These are phyloP conservation scores for Populus euphratica DNA, from an alignment of 345 rosid genomes.

Conservation along the genomic window DNA sequence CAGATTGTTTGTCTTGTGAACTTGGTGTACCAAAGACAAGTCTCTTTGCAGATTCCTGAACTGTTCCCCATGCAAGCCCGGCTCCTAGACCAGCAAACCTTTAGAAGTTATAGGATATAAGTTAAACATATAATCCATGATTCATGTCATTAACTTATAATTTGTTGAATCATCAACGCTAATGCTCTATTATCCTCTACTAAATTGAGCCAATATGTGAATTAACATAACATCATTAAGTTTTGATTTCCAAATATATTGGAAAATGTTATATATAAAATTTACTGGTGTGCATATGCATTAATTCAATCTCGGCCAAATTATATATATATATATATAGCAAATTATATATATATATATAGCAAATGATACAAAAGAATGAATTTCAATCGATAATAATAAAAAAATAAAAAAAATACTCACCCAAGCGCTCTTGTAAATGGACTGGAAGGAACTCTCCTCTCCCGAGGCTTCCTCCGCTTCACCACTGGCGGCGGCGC, in stretches of 20 bases:
- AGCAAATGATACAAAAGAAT: no score
- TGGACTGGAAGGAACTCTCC: constrained; percentile 90
- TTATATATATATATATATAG: no score
- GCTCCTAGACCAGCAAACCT: constrained; percentile 99
- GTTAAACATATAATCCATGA: constrained; percentile 12
- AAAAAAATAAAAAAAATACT: constrained; percentile 9
- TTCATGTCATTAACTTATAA: no score
- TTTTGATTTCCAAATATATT: no score
- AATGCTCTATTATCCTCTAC: no score
- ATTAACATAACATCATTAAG: no score
- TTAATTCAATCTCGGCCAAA: no score
- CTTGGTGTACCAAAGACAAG: constrained; percentile 60
- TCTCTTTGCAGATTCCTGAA: constrained; percentile 88
- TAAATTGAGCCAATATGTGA: no score
- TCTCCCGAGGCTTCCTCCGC: constrained; percentile 80
- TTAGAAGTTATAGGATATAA: constrained; percentile 34
- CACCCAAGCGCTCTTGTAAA: constrained; percentile 87
- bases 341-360: no score
- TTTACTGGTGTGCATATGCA: no score
- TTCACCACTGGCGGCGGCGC: constrained; percentile 29
- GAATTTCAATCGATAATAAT: not conserved
- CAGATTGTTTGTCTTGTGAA: constrained; percentile 55
- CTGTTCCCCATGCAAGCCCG: constrained; percentile 93
- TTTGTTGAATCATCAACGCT: no score
- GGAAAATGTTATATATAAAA: no score